Evolutionary conservation across 2,329 filamentous ascomycete species (phyloP).

Genomic region (Blumeria graminis): DNA sequence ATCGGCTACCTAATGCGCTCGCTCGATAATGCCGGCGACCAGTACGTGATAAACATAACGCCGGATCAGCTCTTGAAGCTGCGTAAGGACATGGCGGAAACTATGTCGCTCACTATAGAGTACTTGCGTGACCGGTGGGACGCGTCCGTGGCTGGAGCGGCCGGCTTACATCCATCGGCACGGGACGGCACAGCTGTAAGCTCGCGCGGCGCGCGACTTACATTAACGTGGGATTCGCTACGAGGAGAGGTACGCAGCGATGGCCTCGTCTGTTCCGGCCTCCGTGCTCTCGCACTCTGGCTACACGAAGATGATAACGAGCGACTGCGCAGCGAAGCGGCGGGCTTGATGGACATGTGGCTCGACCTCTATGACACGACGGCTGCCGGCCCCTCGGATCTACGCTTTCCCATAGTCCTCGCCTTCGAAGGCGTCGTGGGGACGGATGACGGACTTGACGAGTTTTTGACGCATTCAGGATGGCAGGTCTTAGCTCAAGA

Average conservation of each 20-base stretch:
- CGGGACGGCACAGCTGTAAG: conserved; percentile 22
- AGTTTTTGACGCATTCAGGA: conserved; percentile 25
- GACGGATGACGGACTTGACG: conserved; percentile 17
- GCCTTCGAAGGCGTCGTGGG: conserved; percentile 33
- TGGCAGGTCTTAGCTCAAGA: conserved; percentile 30
- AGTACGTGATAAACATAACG: conserved; percentile 22
- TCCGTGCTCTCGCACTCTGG: conserved; percentile 38
- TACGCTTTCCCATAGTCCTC: conserved; percentile 30
- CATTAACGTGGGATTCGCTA: conserved; percentile 32
- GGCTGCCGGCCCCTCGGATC: conserved; percentile 20
- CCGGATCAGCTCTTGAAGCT: conserved; percentile 37
- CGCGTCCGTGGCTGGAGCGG: conserved; percentile 34
- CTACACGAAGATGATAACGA: conserved; percentile 44
- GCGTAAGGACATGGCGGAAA: conserved; percentile 34
- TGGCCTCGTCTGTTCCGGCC: conserved; percentile 31
- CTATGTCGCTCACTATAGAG: conserved; percentile 36
- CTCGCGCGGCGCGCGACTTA: conserved; percentile 20
- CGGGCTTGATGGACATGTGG: conserved; percentile 37
- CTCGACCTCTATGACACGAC: conserved; percentile 29
- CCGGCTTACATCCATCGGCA: conserved; percentile 34
- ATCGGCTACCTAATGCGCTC: conserved; percentile 30
- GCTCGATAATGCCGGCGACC: conserved; percentile 21
- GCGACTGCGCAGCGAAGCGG: conserved; percentile 21
- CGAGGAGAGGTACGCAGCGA: conserved; percentile 25
- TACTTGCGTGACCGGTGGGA: conserved; percentile 49